Percentiles rank a stretch among this genome's conserved stretches.
Evolutionary conservation across 345 rosid genomes (phyloP).

Genomic region (Salix dunnii): DNA sequence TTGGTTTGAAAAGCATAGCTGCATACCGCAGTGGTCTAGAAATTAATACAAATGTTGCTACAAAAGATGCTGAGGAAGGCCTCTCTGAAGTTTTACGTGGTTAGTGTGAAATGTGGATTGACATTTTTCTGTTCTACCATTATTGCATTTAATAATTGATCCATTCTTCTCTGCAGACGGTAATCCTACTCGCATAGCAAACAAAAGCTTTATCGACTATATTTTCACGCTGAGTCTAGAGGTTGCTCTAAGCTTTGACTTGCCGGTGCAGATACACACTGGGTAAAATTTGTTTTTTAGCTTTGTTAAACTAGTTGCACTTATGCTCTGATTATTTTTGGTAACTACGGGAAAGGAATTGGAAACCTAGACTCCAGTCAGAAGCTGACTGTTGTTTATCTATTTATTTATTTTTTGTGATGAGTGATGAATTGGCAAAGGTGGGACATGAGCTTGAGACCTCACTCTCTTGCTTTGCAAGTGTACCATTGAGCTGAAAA

Average conservation of each 20-base stretch:
- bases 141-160: conserved; percentile 17
- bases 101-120: conserved; percentile 29
- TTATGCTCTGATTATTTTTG: conserved; percentile 7
- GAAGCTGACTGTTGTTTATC: background rate
- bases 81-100: conserved; percentile 57
- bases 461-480: no score
- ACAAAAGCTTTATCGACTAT: conserved; percentile 80
- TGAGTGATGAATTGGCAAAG: no score
- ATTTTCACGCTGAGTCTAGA: conserved; percentile 61
- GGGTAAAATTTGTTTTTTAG: conserved; percentile 51
- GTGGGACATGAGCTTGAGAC: no score
- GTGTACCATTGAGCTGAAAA: no score
- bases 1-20: conserved; percentile 81
- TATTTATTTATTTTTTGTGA: no score
- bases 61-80: conserved; percentile 66
- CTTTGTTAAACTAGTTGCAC: conserved; percentile 4
- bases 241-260: conserved; percentile 50
- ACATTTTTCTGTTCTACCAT: conserved; percentile 4
- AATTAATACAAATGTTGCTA: conserved; percentile 56
- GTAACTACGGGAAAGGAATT: conserved; percentile 7
- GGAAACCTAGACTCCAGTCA: background rate
- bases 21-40: conserved; percentile 92
- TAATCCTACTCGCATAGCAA: conserved; percentile 57
- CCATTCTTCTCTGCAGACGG: conserved; percentile 51
- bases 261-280: conserved; percentile 94